Evolutionary conservation across 1,139 yeast genomes (phyloP).

Genomic region (Protomyces gravidus): DNA sequence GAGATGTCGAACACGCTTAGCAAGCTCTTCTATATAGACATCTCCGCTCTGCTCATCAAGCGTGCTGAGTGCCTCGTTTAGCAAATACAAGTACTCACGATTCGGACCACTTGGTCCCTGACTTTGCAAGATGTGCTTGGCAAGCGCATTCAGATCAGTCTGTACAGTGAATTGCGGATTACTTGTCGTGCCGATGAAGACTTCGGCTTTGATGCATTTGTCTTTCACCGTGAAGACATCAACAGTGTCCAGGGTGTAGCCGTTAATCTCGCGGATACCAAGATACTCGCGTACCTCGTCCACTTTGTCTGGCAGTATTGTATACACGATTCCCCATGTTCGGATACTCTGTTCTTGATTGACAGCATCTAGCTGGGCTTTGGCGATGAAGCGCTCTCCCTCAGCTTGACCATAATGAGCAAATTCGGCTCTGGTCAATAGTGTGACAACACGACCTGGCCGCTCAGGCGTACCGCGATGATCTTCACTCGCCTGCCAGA

Average conservation of each 20-base stretch:
- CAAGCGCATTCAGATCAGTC: slow-evolving; percentile 48
- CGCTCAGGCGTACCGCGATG: slow-evolving; percentile 81
- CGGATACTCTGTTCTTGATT: slow-evolving; percentile 41
- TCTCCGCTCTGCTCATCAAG: slow-evolving; percentile 46
- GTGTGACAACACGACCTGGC: slow-evolving; percentile 86
- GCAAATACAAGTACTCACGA: slow-evolving; percentile 58
- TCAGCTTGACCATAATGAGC: neutral
- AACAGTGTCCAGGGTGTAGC: slow-evolving; percentile 69
- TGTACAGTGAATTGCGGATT: slow-evolving; percentile 74
- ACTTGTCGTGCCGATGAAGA: slow-evolving; percentile 77
- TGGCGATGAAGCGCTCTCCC: slow-evolving; percentile 28
- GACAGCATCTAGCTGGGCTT: slow-evolving; percentile 33
- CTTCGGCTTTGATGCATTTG: slow-evolving; percentile 53
- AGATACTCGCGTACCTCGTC: slow-evolving; percentile 60
- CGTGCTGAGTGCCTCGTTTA: slow-evolving; percentile 53
- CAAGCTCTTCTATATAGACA: slow-evolving; percentile 38
- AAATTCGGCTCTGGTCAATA: slow-evolving; percentile 56
- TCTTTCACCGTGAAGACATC: slow-evolving; percentile 53
- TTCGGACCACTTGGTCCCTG: slow-evolving; percentile 81
- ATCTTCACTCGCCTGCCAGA: slow-evolving; percentile 72
- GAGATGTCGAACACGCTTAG: neutral
- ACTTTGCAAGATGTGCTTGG: slow-evolving; percentile 53
- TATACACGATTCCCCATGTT: slow-evolving; percentile 78
- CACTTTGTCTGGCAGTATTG: slow-evolving; percentile 64
- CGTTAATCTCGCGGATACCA: slow-evolving; percentile 82